phyloP scores from a whole-genome alignment of 331 rosid genomes.

The Rhamnella rubrinervis region DNA sequence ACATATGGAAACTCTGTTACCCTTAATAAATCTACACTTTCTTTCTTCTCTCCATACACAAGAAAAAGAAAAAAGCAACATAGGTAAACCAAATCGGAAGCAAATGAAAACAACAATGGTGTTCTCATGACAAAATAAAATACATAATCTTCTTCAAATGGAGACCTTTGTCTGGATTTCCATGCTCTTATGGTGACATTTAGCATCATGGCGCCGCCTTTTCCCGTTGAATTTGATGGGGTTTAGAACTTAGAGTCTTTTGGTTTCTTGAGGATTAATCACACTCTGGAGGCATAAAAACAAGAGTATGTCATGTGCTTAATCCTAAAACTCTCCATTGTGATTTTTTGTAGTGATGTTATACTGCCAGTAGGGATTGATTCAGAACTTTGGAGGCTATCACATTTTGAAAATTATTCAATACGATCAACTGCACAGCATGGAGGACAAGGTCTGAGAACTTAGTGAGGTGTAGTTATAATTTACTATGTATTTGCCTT shows the following conservation, averaged over 20 bases:
- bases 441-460: constrained; percentile 78
- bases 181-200: constrained; percentile 45
- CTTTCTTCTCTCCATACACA: constrained; percentile 41
- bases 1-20: constrained; percentile 41
- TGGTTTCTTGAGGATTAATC: constrained; percentile 56
- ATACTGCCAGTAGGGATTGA: constrained; percentile 44
- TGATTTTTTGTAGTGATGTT: constrained; percentile 42
- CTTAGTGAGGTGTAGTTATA: constrained; percentile 85
- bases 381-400: constrained; percentile 37
- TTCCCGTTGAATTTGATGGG: constrained; percentile 66
- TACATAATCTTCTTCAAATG: constrained; percentile 30
- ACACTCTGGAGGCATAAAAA: constrained; percentile 82
- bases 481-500: constrained; percentile 83
- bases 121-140: constrained; percentile 2
- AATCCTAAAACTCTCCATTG: constrained; percentile 65
- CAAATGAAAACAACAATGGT: constrained; percentile 8
- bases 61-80: constrained; percentile 23
- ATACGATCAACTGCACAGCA: constrained; percentile 79
- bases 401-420: constrained; percentile 56
- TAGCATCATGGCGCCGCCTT: constrained; percentile 62
- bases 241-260: constrained; percentile 63
- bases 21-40: constrained; percentile 46
- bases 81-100: constrained; percentile 31
- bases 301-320: constrained; percentile 94
- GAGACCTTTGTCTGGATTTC: constrained; percentile 32